phyloP scores from a whole-genome alignment of 2,329 filamentous ascomycete genomes.

The Teratosphaeria pseudoeucalypti region DNA sequence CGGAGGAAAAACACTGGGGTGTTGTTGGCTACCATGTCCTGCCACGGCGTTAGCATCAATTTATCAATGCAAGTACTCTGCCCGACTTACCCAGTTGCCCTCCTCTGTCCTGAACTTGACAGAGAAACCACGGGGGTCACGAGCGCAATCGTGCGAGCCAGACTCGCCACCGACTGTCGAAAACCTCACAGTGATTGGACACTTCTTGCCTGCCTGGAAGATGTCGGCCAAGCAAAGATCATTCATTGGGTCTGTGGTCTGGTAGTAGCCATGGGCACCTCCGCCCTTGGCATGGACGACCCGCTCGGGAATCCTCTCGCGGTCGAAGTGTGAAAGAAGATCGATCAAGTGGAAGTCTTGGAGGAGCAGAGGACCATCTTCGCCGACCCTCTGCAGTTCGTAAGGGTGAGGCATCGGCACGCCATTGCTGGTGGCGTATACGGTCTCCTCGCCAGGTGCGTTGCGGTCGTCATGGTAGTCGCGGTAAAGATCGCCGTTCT shows the following conservation, averaged over 20 bases:
- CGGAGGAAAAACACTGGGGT: constrained; percentile 68
- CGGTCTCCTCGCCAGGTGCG: constrained; percentile 31
- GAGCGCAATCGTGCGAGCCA: constrained; percentile 59
- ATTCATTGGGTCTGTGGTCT: constrained; percentile 36
- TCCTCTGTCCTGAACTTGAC: constrained; percentile 65
- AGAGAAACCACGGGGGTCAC: constrained; percentile 63
- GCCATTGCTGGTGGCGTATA: constrained; percentile 49
- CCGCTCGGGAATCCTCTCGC: constrained; percentile 41
- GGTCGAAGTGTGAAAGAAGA: constrained; percentile 41
- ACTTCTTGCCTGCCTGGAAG: constrained; percentile 56
- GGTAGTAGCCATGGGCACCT: constrained; percentile 40
- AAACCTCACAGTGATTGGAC: constrained; percentile 57
- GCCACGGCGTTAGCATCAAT: not conserved
- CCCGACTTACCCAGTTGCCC: constrained; percentile 53
- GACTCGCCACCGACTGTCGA: constrained; percentile 67
- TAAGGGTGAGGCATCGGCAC: constrained; percentile 49
- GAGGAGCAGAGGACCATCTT: constrained; percentile 48
- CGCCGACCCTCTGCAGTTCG: constrained; percentile 45
- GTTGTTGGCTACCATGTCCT: constrained; percentile 56
- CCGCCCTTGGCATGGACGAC: constrained; percentile 42
- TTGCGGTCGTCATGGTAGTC: constrained; percentile 38
- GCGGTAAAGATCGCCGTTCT: constrained; percentile 25
- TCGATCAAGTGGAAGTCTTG: constrained; percentile 43
- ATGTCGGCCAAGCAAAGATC: constrained; percentile 38
- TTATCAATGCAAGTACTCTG: constrained; percentile 9